phyloP scores from a whole-genome alignment of 768 basidiomycete species.

The Pulveroboletus sp. region DNA sequence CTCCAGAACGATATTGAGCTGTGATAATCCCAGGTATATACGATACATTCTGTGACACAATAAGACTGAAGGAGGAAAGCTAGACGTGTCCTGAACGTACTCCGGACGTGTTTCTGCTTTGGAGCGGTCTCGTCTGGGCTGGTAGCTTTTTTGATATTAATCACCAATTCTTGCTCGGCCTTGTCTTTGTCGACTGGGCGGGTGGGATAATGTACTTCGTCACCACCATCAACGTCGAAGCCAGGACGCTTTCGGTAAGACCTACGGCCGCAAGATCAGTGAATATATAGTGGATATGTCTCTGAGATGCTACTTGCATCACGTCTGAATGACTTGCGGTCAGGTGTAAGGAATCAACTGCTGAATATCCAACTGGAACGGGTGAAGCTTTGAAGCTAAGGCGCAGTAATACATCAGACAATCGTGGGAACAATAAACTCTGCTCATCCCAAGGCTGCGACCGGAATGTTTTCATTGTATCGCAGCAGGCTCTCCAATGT shows the following conservation, averaged over 20 bases:
- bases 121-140: conserved; percentile 93
- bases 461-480: conserved; percentile 18
- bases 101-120: conserved; percentile 99
- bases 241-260: conserved; percentile 34
- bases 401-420: conserved; percentile 8
- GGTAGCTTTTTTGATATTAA: conserved; percentile 98
- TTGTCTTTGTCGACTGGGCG: conserved; percentile 98
- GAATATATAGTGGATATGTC: not conserved
- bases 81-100: conserved; percentile 47
- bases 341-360: conserved; percentile 1
- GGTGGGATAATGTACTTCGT: conserved; percentile 88
- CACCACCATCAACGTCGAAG: conserved; percentile 71
- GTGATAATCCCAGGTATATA: conserved; percentile 99
- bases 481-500: conserved; percentile 12
- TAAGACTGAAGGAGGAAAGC: conserved; percentile 14
- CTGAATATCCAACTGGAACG: no score
- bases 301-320: conserved; percentile 25
- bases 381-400: no score
- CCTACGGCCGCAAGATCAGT: conserved; percentile 24
- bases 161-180: conserved; percentile 88
- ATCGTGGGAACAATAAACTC: conserved; percentile 20
- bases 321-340: conserved; percentile 5
- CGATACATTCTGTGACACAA: conserved; percentile 77
- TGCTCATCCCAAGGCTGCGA: not conserved
- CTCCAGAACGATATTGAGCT: conserved; percentile 98